Base-by-base conservation (phyloP, 208 protist genomes). In the Naegleria lovaniensis region DNA sequence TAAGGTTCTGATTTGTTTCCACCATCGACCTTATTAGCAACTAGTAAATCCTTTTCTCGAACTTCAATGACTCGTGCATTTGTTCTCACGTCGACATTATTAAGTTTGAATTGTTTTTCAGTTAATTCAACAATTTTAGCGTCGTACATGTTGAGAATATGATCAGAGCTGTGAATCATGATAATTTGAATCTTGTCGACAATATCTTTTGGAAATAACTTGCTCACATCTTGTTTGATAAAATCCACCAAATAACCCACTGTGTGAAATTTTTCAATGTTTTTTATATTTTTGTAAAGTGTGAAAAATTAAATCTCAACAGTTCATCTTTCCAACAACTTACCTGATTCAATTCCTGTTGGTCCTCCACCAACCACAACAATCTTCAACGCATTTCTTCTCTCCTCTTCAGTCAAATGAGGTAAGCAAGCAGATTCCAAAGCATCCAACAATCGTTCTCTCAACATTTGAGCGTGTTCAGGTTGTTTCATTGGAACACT, bases 401-500 rank as follows among this genome's bases (percentile, higher is more conserved):
- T 52, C 25, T 89, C 85, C 9, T 89, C 85, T 75, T 89, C 85
- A 13, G 48, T 67, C 33, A 40, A 48, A 11, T 40, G 7, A n/a
- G 48, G 41, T 5, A 67, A 9, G 7, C 13, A 25, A 13, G 85
- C 85, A 25, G 7, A 36, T 67, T 89, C 85, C 6, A 67, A 67
- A 29, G 22, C 29, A 67, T 55, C 48, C 19, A 89, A 48, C 16
- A 89, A 11, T 67, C 7, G 5, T 19, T 52, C 41, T 67, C 48
- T 52, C 9, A 89, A 67, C 0, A 25, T 25, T 11, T 13, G 15
- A 38, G 85, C 85, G 22, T 89, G 16, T 41, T 33, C 11, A n/a
- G 51, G 13, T 89, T 58, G 6, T 41, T 89, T 89, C 29, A 89
- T 48, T 33, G 22, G 41, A 88, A 96, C 96, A 16, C 94, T 95